Evolutionary conservation across 192 early-diverging fungal species (phyloP).

Genomic region (Backusella psychrophila): DNA sequence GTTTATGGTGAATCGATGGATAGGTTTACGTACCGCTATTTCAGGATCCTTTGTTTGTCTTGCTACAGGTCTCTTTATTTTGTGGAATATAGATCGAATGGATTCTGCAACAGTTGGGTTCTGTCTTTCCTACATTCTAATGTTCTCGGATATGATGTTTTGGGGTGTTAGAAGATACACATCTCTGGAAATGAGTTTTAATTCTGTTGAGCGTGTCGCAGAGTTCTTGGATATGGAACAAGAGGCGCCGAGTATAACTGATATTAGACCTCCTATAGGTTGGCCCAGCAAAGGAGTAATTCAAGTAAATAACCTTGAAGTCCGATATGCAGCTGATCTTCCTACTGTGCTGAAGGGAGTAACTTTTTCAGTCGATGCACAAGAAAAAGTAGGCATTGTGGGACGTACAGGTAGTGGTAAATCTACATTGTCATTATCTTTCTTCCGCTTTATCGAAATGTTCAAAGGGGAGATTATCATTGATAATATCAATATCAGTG

Average conservation of each 20-base stretch:
- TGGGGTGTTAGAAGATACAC: slow-evolving; percentile 64
- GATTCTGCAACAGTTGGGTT: slow-evolving; percentile 83
- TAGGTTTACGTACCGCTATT: slow-evolving; percentile 75
- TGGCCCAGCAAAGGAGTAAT: slow-evolving; percentile 79
- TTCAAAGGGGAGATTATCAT: slow-evolving; percentile 68
- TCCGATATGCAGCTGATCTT: slow-evolving; percentile 74
- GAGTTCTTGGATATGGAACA: slow-evolving; percentile 85
- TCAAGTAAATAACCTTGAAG: slow-evolving; percentile 64
- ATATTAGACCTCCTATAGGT: slow-evolving; percentile 47
- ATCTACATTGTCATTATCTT: slow-evolving; percentile 71
- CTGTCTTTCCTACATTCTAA: slow-evolving; percentile 75
- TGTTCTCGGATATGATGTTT: slow-evolving; percentile 56
- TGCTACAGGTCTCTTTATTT: slow-evolving; percentile 60
- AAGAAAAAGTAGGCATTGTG: slow-evolving; percentile 88
- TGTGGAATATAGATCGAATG: slow-evolving; percentile 50
- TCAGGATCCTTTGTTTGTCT: slow-evolving; percentile 70
- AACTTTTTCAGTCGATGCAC: slow-evolving; percentile 56
- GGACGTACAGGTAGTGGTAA: slow-evolving; percentile 89
- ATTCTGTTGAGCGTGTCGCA: slow-evolving; percentile 81
- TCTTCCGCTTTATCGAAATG: slow-evolving; percentile 80
- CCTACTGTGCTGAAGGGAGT: slow-evolving; percentile 76
- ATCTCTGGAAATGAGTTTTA: slow-evolving; percentile 80
- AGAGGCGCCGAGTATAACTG: slow-evolving; percentile 63
- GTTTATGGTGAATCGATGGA: slow-evolving; percentile 83
- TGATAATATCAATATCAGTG: slow-evolving; percentile 76